Evolutionary conservation across 106 monocot genomes (phyloP), one percentile per base, ranked within the genome.

Genomic region (Amphibolis antarctica): DNA sequence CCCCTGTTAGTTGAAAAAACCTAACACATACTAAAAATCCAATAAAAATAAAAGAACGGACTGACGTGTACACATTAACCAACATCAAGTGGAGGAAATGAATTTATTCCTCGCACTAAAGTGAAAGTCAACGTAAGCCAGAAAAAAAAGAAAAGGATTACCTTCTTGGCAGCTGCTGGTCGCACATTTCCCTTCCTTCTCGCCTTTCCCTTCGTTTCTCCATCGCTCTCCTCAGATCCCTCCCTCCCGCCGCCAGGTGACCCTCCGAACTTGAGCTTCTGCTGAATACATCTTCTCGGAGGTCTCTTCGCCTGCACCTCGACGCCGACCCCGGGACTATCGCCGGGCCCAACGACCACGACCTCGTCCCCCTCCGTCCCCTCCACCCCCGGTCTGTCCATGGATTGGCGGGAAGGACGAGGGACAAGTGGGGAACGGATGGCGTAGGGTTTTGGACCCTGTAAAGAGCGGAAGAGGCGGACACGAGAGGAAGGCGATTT

Each of bases 251-350:
- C 58, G 12, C 58, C 30, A 28, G 15, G 15, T 4, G 28, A 27
- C 29, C 60, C 60, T 20, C 60, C 36, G 9, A 42, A 61, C 60
- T 43, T 11, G 11, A 61, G 44, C 42, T 61, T 61, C 60, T 61
- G 19, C 42, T 42, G 60, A 19, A 42, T 43, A 22, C 60, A 61
- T 19, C 60, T 61, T n/a, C 60, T 61, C 60, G 15, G 10, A 19
- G 60, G 19, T 43, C 44, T 36, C 60, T 10, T 36, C 10, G 11
- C 42, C 15, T 36, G 19, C 10, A 9, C 36, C n/a, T 28, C 10
- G n/a, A 12, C 24, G 55, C 24, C 17, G 17, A 14, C 3, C 10
- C 17, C 48, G 3, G n/a, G 48, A 14, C 17, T 17, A 49, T 12
- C 15, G 17, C 3, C 48, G 0, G n/a, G 3, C 3, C 2, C 48